Evolutionary conservation across 2,329 filamentous ascomycete species (phyloP).

Genomic region (Sphaerulina populicola): DNA sequence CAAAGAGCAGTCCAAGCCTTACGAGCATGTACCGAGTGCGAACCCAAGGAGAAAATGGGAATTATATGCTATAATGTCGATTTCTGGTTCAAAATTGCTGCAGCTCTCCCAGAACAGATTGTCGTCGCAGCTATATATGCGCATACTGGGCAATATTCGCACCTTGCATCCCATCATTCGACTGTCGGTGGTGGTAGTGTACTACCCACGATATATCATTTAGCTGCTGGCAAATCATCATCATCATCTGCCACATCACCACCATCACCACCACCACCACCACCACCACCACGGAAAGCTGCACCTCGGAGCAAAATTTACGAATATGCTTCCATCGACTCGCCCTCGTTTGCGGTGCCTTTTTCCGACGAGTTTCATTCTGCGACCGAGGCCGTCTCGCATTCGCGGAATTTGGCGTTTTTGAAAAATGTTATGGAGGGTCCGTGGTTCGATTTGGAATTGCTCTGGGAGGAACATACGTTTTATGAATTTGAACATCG

Average conservation of each 20-base stretch:
- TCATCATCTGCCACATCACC: slow-evolving; percentile 14
- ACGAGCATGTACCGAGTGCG: slow-evolving; percentile 26
- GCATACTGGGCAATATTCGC: slow-evolving; percentile 15
- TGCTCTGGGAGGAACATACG: slow-evolving; percentile 72
- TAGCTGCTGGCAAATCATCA: slow-evolving; percentile 15
- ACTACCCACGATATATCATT: slow-evolving; percentile 25
- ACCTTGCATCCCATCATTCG: slow-evolving; percentile 1
- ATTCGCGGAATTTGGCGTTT: slow-evolving; percentile 58
- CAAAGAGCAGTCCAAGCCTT: slow-evolving; percentile 23
- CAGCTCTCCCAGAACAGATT: slow-evolving; percentile 23
- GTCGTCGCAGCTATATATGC: slow-evolving; percentile 32
- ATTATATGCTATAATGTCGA: slow-evolving; percentile 26
- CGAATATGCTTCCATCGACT: slow-evolving; percentile 41
- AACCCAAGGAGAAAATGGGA: slow-evolving; percentile 36
- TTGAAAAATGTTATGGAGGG: slow-evolving; percentile 56
- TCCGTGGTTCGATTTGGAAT: slow-evolving; percentile 64
- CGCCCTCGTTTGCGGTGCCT: slow-evolving; percentile 43
- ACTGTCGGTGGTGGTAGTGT: too few species aligned
- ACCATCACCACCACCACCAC: slow-evolving; percentile 6
- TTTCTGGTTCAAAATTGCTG: slow-evolving; percentile 22
- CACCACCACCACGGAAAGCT: too few species aligned
- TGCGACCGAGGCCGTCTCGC: slow-evolving; percentile 51
- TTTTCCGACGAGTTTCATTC: slow-evolving; percentile 46
- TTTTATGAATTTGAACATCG: slow-evolving; percentile 61
- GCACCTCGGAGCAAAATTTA: too few species aligned